phyloP scores from a whole-genome alignment of 768 basidiomycete species.

The Leucocoprinus sp. region DNA sequence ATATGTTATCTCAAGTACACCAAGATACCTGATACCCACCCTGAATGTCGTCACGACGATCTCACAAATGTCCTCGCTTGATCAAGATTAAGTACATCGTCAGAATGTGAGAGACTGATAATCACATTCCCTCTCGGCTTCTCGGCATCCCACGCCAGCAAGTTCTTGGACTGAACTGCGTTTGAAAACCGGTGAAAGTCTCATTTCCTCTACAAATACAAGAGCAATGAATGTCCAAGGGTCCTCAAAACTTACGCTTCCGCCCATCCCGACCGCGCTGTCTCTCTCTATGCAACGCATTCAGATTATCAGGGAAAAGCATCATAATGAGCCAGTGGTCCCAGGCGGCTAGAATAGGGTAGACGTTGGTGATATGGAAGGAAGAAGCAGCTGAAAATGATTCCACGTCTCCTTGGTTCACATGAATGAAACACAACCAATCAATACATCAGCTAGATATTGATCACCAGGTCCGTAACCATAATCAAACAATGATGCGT shows the following conservation, averaged over 20 bases:
- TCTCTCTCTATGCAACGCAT: slow-evolving; percentile 62
- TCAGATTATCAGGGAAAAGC: slow-evolving; percentile 78
- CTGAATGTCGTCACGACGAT: slow-evolving; percentile 72
- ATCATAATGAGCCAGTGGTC: slow-evolving; percentile 80
- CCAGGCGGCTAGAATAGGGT: slow-evolving; percentile 21
- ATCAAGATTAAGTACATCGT: slow-evolving; percentile 56
- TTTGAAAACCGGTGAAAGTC: slow-evolving; percentile 71
- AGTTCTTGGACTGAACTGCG: slow-evolving; percentile 74
- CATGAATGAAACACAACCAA: slow-evolving; percentile 59
- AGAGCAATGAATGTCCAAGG: no score
- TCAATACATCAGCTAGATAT: slow-evolving; percentile 62
- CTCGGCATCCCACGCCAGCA: no score
- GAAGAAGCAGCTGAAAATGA: slow-evolving; percentile 43
- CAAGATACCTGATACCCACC: slow-evolving; percentile 18
- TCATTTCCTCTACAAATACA: no score
- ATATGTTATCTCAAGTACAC: slow-evolving; percentile 21
- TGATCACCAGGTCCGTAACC: slow-evolving; percentile 46
- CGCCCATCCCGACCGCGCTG: slow-evolving; percentile 78
- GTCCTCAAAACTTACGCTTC: slow-evolving; percentile 69
- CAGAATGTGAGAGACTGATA: background rate
- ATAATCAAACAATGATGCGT: background rate
- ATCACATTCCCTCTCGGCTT: background rate
- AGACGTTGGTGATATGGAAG: slow-evolving; percentile 3
- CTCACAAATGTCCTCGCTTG: slow-evolving; percentile 58
- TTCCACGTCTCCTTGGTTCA: slow-evolving; percentile 60